phyloP scores from a whole-genome alignment of 2,329 filamentous ascomycete species.

The Paecilomyces niveus region DNA sequence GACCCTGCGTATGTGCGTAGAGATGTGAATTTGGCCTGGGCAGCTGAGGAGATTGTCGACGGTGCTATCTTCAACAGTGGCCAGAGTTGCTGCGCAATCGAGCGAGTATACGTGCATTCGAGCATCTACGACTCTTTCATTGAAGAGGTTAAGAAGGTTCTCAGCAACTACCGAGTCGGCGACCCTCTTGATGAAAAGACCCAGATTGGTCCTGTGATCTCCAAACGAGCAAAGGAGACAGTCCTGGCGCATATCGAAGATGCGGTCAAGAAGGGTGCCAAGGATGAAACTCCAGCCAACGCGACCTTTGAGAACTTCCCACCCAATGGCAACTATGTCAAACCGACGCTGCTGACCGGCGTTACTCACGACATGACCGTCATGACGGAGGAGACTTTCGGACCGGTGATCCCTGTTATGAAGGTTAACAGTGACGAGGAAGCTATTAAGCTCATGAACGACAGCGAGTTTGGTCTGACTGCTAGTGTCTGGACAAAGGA shows the following conservation, averaged over 20 bases:
- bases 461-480: constrained; percentile 87
- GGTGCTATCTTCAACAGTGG: constrained; percentile 96
- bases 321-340: constrained; percentile 78
- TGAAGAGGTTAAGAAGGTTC: constrained; percentile 67
- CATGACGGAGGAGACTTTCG: constrained; percentile 94
- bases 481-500: constrained; percentile 98
- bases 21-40: constrained; percentile 86
- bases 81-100: constrained; percentile 93
- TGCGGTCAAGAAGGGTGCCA: constrained; percentile 74
- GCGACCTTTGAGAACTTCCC: constrained; percentile 66
- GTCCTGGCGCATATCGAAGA: constrained; percentile 77
- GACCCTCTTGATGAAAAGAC: constrained; percentile 74
- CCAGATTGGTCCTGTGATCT: constrained; percentile 83
- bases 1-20: constrained; percentile 83
- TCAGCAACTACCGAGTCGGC: constrained; percentile 77
- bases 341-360: constrained; percentile 71
- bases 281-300: constrained; percentile 76
- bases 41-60: constrained; percentile 88
- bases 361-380: constrained; percentile 78
- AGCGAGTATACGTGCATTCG: constrained; percentile 85
- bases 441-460: constrained; percentile 82
- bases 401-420: constrained; percentile 85
- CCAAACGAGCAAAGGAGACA: constrained; percentile 65
- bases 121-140: constrained; percentile 79
- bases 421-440: constrained; percentile 75